Evolutionary conservation across 495 filamentous ascomycete species (phyloP).

Genomic region (Hyaloscypha finlandica): DNA sequence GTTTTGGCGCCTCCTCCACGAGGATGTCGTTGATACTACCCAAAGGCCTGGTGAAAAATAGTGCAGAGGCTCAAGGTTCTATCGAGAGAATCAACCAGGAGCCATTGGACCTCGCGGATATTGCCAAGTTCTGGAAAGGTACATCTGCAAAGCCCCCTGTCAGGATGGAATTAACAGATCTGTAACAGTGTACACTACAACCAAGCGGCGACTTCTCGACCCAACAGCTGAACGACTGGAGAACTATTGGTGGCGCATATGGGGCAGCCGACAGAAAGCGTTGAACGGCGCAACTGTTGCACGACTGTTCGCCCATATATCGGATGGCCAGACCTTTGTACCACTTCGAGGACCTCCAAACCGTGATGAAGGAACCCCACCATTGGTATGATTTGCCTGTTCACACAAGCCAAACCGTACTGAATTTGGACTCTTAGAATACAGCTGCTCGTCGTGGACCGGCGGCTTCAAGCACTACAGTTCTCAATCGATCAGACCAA

Average conservation of each 20-base stretch:
- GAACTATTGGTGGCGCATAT: conserved; percentile 60
- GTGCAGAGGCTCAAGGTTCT: conserved; percentile 43
- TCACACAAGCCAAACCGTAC: conserved; percentile 13
- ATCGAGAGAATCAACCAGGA: conserved; percentile 45
- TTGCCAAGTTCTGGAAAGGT: conserved; percentile 54
- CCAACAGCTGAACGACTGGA: conserved; percentile 54
- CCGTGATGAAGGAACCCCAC: conserved; percentile 41
- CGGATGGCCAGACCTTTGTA: conserved; percentile 49
- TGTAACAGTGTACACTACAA: conserved; percentile 52
- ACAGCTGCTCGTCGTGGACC: conserved; percentile 16
- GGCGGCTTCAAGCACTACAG: conserved; percentile 24
- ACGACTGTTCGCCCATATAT: conserved; percentile 49
- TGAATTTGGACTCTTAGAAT: conserved; percentile 27
- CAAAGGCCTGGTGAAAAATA: conserved; percentile 50
- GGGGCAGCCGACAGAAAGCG: conserved; percentile 49
- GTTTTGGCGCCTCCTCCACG: conserved; percentile 11
- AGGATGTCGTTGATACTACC: conserved; percentile 44
- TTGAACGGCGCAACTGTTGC: conserved; percentile 48
- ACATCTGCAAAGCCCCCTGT: conserved; percentile 24
- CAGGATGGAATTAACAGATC: conserved; percentile 19
- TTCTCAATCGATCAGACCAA: conserved; percentile 8
- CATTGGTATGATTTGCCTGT: conserved; percentile 37
- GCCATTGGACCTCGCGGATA: conserved; percentile 47
- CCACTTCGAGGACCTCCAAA: conserved; percentile 45
- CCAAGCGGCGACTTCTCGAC: conserved; percentile 49